Evolutionary conservation across 331 rosid species (phyloP).

Genomic region (Spiraea crenata): DNA sequence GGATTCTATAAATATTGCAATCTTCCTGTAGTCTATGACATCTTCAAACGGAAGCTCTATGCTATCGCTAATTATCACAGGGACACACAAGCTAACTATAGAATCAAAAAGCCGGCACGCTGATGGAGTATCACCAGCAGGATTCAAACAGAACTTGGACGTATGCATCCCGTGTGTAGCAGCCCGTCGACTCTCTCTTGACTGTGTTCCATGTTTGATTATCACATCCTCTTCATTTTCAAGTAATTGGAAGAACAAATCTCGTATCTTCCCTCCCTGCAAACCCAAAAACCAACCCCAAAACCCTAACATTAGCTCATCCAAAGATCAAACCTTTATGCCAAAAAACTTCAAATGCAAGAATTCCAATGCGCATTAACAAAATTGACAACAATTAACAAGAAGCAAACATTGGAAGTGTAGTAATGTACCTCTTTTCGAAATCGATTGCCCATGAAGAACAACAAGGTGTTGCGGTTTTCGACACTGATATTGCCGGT

Average conservation of each 20-base stretch:
- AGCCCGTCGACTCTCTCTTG: conserved; percentile 82
- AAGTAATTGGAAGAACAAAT: conserved; percentile 67
- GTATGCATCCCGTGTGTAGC: conserved; percentile 92
- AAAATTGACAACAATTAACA: conserved; percentile 11
- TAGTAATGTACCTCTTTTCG: conserved; percentile 75
- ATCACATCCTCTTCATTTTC: conserved; percentile 65
- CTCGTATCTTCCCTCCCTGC: conserved; percentile 91
- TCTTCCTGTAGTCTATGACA: conserved; percentile 76
- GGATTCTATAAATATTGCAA: conserved; percentile 76
- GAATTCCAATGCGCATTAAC: background rate
- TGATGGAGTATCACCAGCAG: conserved; percentile 99
- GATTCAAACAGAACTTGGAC: conserved; percentile 87
- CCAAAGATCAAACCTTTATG: background rate
- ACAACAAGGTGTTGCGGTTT: conserved; percentile 63
- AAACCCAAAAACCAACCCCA: background rate
- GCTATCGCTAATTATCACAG: conserved; percentile 79
- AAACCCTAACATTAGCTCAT: conserved; percentile 1
- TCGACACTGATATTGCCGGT: conserved; percentile 47
- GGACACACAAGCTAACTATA: conserved; percentile 85
- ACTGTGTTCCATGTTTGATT: conserved; percentile 83
- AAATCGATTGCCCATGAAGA: conserved; percentile 92
- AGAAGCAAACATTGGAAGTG: background rate
- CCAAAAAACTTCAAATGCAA: background rate
- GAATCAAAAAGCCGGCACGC: conserved; percentile 95
- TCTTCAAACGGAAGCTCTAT: conserved; percentile 96